A percentile compares a stretch with the other conserved stretches of the same genome.
Conservation (phyloP, 169 alveolate genomes). For the Perkinsus olseni region DNA sequence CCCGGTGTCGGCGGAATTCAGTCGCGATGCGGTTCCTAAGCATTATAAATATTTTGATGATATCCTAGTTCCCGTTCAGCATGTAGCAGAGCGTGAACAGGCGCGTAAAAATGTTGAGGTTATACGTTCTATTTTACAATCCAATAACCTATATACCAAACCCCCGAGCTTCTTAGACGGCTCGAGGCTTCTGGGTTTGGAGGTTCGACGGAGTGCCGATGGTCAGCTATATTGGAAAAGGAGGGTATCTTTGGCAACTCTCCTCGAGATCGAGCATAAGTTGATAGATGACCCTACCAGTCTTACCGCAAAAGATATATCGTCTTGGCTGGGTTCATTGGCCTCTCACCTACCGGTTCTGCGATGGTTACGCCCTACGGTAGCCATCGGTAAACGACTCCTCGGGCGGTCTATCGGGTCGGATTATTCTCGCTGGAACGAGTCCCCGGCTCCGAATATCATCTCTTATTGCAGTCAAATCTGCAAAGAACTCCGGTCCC, state of each 20-base stretch:
- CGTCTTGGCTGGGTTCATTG: background rate
- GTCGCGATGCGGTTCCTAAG: background rate
- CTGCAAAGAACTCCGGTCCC: background rate
- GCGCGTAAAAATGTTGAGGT: background rate
- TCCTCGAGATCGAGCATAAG: background rate
- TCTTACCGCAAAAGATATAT: background rate
- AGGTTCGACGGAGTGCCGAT: background rate
- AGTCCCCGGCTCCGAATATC: background rate
- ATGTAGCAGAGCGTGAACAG: background rate
- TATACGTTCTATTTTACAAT: background rate
- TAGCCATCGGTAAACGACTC: background rate
- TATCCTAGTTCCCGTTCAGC: background rate
- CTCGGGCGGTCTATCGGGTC: background rate
- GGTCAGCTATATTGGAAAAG: background rate
- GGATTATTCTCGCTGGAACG: background rate
- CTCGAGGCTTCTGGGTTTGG: background rate
- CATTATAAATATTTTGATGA: background rate
- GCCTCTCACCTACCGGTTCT: background rate
- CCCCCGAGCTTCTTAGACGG: background rate
- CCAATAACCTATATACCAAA: background rate
- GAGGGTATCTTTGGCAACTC: background rate
- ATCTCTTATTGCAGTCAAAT: background rate
- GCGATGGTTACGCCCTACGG: background rate
- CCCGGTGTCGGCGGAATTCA: too few species aligned
- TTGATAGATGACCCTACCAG: background rate